phyloP scores from a whole-genome alignment of 2,329 filamentous ascomycete genomes.

The Venturia oleaginea region DNA sequence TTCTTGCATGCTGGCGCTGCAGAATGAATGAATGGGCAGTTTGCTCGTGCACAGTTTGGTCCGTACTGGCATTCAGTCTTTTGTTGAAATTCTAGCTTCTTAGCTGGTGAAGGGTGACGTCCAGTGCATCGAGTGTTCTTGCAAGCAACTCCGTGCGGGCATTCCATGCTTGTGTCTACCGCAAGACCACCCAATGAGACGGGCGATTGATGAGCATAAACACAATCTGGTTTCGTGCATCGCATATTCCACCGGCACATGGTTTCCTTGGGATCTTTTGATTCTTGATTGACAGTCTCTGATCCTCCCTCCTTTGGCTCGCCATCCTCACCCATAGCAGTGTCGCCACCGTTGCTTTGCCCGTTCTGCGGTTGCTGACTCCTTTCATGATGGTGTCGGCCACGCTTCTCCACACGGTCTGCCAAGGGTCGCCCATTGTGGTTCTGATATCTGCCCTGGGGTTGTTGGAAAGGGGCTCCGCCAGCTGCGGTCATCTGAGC shows the following conservation, averaged over 20 bases:
- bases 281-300: slow-evolving; percentile 44
- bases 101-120: slow-evolving; percentile 84
- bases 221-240: slow-evolving; percentile 84
- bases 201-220: slow-evolving; percentile 89
- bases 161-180: slow-evolving; percentile 72
- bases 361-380: slow-evolving; percentile 45
- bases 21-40: slow-evolving; percentile 84
- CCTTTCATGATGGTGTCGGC: slow-evolving; percentile 24
- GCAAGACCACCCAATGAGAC: slow-evolving; percentile 69
- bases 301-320: slow-evolving; percentile 28
- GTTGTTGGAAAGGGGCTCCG: slow-evolving; percentile 26
- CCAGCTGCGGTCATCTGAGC: slow-evolving; percentile 50
- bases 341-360: slow-evolving; percentile 34
- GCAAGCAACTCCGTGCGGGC: slow-evolving; percentile 81
- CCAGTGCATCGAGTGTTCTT: slow-evolving; percentile 92
- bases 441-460: slow-evolving; percentile 45
- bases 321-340: slow-evolving; percentile 23
- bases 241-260: slow-evolving; percentile 84
- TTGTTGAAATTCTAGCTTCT: slow-evolving; percentile 66
- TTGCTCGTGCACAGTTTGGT: slow-evolving; percentile 80
- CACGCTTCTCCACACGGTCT: slow-evolving; percentile 51
- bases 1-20: slow-evolving; percentile 82
- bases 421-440: slow-evolving; percentile 54
- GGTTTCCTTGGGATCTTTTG: slow-evolving; percentile 38
- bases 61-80: slow-evolving; percentile 87